phyloP scores from a whole-genome alignment of 768 basidiomycete species.

The Trametes meyenii region DNA sequence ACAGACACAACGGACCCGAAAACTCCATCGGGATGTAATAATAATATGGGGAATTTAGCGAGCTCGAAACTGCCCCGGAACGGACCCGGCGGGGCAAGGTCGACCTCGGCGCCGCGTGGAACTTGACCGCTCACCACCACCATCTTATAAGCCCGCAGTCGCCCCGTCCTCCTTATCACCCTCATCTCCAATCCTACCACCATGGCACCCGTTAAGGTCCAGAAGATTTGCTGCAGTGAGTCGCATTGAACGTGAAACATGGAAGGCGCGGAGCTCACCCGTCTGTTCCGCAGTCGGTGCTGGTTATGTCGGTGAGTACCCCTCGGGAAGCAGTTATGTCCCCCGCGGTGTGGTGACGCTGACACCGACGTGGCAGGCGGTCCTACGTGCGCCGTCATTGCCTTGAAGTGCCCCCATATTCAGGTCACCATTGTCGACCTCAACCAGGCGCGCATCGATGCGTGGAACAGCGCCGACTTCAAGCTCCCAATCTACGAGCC shows the following conservation, averaged over 20 bases:
- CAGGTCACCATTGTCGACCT: slow-evolving; percentile 97
- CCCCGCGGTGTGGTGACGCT: not conserved
- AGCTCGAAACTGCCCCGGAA: slow-evolving; percentile 8
- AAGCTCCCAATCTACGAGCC: slow-evolving; percentile 96
- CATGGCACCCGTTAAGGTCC: slow-evolving; percentile 65
- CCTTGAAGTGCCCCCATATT: slow-evolving; percentile 91
- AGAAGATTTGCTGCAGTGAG: slow-evolving; percentile 89
- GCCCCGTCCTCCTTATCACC: slow-evolving; percentile 19
- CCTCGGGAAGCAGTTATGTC: not conserved
- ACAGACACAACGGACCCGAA: not conserved
- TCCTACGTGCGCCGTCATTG: slow-evolving; percentile 94
- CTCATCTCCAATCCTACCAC: slow-evolving; percentile 20
- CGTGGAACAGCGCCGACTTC: slow-evolving; percentile 91
- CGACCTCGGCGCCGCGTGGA: slow-evolving; percentile 9
- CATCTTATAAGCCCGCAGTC: slow-evolving; percentile 16
- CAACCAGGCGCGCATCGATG: slow-evolving; percentile 91
- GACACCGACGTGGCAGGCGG: slow-evolving; percentile 58
- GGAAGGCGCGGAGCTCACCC: slow-evolving; percentile 21
- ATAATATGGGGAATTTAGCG: slow-evolving; percentile 8
- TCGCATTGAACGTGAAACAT: slow-evolving; percentile 30
- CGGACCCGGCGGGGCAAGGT: slow-evolving; percentile 1
- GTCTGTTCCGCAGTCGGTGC: slow-evolving; percentile 63
- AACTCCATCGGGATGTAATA: not conserved
- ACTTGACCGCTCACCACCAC: slow-evolving; percentile 15
- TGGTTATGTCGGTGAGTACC: slow-evolving; percentile 84